Conservation (phyloP, 345 rosid species). For the Hevea brasiliensis region DNA sequence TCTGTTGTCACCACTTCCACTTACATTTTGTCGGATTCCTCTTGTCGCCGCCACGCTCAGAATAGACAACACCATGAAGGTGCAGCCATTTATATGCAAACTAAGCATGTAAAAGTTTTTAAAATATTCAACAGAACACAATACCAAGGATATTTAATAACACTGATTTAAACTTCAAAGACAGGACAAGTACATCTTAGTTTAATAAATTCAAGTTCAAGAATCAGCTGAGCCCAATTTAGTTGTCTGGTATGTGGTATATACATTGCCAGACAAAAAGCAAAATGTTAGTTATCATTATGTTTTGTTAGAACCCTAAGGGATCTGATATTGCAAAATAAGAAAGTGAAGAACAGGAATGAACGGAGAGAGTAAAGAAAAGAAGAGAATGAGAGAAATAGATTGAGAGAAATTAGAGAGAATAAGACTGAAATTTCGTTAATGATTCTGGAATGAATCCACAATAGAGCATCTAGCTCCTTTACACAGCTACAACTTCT, state of each 20-base stretch:
- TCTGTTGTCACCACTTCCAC: not conserved
- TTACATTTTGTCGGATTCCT: not conserved
- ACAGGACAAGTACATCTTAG: not conserved
- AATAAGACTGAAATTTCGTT: too few relatives aligned
- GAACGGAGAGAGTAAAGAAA: too few relatives aligned
- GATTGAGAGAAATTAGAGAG: too few relatives aligned
- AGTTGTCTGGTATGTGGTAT: not conserved
- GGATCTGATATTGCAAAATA: too few relatives aligned
- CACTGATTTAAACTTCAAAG: not conserved
- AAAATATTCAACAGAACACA: not conserved
- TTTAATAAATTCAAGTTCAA: constrained; percentile 7
- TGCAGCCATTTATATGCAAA: not conserved
- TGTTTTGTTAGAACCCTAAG: too few relatives aligned
- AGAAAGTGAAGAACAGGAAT: too few relatives aligned
- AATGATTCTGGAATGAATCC: too few relatives aligned
- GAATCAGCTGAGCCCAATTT: not conserved
- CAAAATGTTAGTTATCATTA: not conserved
- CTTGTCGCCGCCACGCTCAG: not conserved
- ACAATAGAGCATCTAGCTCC: too few relatives aligned
- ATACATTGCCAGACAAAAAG: not conserved
- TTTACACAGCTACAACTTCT: too few relatives aligned
- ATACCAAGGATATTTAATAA: not conserved
- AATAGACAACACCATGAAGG: not conserved
- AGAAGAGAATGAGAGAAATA: too few relatives aligned
- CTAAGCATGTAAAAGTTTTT: not conserved